Conservation (phyloP, 192 early-diverging fungal species). For the Radiomyces spectabilis region DNA sequence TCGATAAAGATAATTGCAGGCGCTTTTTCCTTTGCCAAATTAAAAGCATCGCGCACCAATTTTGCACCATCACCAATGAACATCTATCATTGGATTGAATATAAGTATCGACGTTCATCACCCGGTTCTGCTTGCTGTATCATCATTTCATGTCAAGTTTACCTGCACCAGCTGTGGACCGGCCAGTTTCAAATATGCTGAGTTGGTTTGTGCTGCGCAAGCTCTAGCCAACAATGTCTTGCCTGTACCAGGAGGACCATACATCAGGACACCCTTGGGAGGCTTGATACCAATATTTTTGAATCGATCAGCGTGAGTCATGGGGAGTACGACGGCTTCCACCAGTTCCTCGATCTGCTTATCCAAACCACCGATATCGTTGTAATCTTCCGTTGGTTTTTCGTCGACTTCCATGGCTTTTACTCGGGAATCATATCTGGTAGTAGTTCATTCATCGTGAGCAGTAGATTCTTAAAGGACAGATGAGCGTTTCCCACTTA, state of each 20-base stretch:
- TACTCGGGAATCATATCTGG: conserved; percentile 90
- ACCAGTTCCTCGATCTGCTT: conserved; percentile 86
- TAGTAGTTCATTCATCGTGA: not conserved
- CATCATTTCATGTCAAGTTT: no score
- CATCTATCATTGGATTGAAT: no score
- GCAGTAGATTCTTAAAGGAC: no score
- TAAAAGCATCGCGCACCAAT: conserved; percentile 95
- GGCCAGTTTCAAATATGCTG: conserved; percentile 92
- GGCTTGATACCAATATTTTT: conserved; percentile 84
- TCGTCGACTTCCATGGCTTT: conserved; percentile 99
- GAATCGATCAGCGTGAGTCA: conserved; percentile 81
- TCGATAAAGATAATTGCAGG: conserved; percentile 99
- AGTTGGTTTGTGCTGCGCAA: conserved; percentile 96
- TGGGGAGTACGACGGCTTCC: conserved; percentile 80
- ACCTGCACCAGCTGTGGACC: conserved; percentile 96
- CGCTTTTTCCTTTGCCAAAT: conserved; percentile 94
- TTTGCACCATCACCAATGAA: conserved; percentile 98
- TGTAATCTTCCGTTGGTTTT: conserved; percentile 97
- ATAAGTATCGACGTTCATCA: no score
- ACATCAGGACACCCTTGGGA: conserved; percentile 80
- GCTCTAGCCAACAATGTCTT: conserved; percentile 94
- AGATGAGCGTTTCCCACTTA: conserved; percentile 39
- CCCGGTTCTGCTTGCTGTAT: no score
- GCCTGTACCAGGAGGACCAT: conserved; percentile 79
- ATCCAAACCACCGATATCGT: conserved; percentile 86